These are phyloP conservation scores for Phytophthora cajani DNA, from an alignment of 352 stramenopile species.

Conservation along the genomic window DNA sequence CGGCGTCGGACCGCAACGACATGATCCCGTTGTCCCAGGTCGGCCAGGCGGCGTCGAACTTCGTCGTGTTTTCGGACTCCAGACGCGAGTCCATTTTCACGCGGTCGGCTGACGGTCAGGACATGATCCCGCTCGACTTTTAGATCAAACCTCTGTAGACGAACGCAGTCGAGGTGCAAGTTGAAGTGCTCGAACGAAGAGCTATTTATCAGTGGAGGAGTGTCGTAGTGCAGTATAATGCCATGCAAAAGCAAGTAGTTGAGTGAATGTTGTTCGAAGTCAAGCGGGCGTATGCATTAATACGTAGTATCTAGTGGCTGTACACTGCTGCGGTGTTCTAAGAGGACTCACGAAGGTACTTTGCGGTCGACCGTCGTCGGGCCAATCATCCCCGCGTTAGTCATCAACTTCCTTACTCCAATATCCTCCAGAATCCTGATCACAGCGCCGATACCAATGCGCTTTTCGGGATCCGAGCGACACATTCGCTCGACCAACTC, in stretches of 20 bases:
- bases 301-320: no score
- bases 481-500: not conserved
- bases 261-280: not conserved
- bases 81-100: slow-evolving; percentile 47
- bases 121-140: slow-evolving; percentile 52
- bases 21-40: slow-evolving; percentile 38
- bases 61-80: slow-evolving; percentile 46
- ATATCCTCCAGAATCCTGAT: not conserved
- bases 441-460: not conserved
- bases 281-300: not conserved
- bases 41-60: slow-evolving; percentile 22
- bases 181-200: slow-evolving; percentile 44
- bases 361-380: not conserved
- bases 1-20: slow-evolving; percentile 31
- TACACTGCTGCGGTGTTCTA: no score
- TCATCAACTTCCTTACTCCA: not conserved
- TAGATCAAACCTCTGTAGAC: slow-evolving; percentile 21
- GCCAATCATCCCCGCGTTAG: not conserved
- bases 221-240: slow-evolving; percentile 33
- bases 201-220: slow-evolving; percentile 44
- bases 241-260: slow-evolving; percentile 7
- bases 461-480: not conserved
- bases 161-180: slow-evolving; percentile 14
- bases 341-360: no score
- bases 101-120: slow-evolving; percentile 38